phyloP scores from a whole-genome alignment of 176 grass and related monocot genomes.

The Eleusine indica region DNA sequence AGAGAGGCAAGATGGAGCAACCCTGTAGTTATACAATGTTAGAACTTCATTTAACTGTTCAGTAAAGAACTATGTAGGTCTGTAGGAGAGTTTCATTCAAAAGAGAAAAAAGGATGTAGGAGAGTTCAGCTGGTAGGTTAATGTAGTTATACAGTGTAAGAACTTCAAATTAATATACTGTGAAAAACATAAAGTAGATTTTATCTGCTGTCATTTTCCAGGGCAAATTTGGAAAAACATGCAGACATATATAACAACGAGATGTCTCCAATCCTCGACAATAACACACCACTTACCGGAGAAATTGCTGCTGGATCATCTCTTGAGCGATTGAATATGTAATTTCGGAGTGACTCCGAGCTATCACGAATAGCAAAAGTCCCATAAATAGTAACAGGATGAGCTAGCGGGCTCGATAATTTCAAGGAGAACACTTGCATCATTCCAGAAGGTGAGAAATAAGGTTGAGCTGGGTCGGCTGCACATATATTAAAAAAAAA shows the following conservation, averaged over 20 bases:
- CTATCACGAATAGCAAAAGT: not conserved
- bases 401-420: not conserved
- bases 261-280: not conserved
- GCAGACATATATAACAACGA: not conserved
- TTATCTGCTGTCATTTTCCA: not conserved
- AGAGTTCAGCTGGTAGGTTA: too few species aligned
- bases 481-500: not conserved
- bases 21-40: not conserved
- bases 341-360: not conserved
- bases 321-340: conserved; percentile 15
- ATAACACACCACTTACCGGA: conserved; percentile 1
- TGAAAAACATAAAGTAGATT: not conserved
- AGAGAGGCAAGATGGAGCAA: not conserved
- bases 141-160: too few species aligned
- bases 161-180: not conserved
- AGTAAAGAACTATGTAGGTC: not conserved
- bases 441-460: not conserved
- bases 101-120: too few species aligned
- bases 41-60: not conserved
- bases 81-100: too few species aligned
- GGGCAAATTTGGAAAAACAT: too few species aligned
- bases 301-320: not conserved
- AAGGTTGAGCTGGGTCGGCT: not conserved
- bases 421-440: conserved; percentile 10
- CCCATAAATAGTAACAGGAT: not conserved